phyloP scores from a whole-genome alignment of 75 land plant species.

The Larix kaempferi region DNA sequence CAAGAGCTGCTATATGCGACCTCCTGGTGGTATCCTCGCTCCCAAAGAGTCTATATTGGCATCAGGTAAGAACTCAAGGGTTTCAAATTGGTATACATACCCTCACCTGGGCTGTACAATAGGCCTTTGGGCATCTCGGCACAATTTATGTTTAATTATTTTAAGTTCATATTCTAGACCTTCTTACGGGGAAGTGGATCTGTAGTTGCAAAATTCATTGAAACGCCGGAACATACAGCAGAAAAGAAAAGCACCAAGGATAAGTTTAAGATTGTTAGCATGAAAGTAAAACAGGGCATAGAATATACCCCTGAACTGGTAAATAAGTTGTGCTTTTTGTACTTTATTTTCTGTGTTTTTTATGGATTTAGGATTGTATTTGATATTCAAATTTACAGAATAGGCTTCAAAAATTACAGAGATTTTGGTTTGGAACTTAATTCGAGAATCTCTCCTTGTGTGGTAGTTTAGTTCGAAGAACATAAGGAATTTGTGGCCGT shows the following conservation, averaged over 20 bases:
- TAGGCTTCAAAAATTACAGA: background rate
- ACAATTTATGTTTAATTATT: too few relatives aligned
- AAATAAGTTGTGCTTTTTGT: slow-evolving; percentile 11
- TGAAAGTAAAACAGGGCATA: slow-evolving; percentile 76
- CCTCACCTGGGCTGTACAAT: background rate
- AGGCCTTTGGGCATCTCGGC: too few relatives aligned
- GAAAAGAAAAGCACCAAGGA: slow-evolving; percentile 63
- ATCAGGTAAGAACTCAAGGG: slow-evolving; percentile 49
- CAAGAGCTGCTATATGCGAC: slow-evolving; percentile 97
- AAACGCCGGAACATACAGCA: slow-evolving; percentile 23
- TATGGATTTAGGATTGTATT: background rate
- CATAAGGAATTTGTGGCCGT: slow-evolving; percentile 75
- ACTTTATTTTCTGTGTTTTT: background rate
- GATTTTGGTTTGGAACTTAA: background rate
- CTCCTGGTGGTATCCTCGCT: slow-evolving; percentile 85
- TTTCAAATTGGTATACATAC: background rate
- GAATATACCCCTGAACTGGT: slow-evolving; percentile 95
- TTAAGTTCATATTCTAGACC: background rate
- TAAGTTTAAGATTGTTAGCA: slow-evolving; percentile 92
- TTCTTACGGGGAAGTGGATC: background rate
- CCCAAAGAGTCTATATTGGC: slow-evolving; percentile 85
- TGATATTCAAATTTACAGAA: slow-evolving; percentile 1
- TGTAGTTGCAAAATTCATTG: slow-evolving; percentile 51
- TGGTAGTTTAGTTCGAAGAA: slow-evolving; percentile 68
- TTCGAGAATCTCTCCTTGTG: background rate